Evolutionary conservation across 441 rosid species (phyloP), one percentile per base, ranked within the genome.

Genomic region (Erodium moschatum): DNA sequence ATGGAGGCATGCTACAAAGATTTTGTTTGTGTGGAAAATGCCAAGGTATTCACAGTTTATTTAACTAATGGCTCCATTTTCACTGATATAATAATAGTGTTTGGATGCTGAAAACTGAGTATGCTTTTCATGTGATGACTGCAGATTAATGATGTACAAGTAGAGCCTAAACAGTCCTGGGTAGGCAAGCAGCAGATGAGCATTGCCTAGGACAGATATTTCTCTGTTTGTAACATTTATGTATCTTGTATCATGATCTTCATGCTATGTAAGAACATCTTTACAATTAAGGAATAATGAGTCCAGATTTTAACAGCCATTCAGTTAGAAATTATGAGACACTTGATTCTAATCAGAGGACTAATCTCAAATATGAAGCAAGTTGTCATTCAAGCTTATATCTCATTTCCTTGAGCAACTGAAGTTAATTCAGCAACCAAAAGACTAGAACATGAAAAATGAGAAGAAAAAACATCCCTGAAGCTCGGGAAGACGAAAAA

Each of bases 1-100:
- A 89, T 91, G 98, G 98, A 91, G 77, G 92, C 97, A 24, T 89
- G 87, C 76, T 93, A 91, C 82, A 86, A 77, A 77, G 97, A 91
- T 79, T 91, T 91, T 74, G 89, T 89, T 63, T 93, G 96, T 10
- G 93, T 93, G 0, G 97, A 93, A 83, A 91, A 91, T 79, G 92
- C 96, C 46, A 82, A 91, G 98, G 98, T 93, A 18, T 67, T 72
- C 35, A 18, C 77, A 73, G 67, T 40, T 33, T 64, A 27, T 15
- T 20, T 38, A 19, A 75, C 67, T 56, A 56, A 56, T 42, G 21
- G 54, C 50, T 40, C n/a, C 27, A 58, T 64, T 70, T 31, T 31
- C 42, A 38, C 42, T 38, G 42, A 5, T 38, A 5, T 38, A 38
- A 38, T 38, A 38, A 33, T 38, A 38, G 42, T 38, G 6, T 38